phyloP scores from a whole-genome alignment of 768 basidiomycete species.

The Symmetrospora coprosmae region DNA sequence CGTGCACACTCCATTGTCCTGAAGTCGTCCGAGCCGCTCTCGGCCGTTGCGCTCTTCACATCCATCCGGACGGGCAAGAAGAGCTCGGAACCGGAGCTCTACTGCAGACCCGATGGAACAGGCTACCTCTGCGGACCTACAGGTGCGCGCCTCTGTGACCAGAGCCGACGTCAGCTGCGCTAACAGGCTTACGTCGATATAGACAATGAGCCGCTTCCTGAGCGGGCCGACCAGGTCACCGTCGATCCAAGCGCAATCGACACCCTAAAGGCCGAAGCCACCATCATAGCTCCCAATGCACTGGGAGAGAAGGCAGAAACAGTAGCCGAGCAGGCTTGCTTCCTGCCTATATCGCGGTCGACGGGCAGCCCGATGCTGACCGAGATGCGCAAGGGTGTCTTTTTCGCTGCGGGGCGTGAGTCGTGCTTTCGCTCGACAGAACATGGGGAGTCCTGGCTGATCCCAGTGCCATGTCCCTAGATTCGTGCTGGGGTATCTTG shows the following conservation, averaged over 20 bases:
- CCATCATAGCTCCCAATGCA: slow-evolving; percentile 35
- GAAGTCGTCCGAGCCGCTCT: slow-evolving; percentile 37
- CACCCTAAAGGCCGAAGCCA: slow-evolving; percentile 39
- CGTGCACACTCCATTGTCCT: slow-evolving; percentile 50
- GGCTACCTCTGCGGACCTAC: slow-evolving; percentile 66
- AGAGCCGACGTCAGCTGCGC: too few species aligned
- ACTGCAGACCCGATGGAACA: slow-evolving; percentile 36
- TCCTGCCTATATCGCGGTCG: slow-evolving; percentile 50
- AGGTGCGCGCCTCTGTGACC: too few species aligned
- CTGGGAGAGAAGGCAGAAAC: slow-evolving; percentile 42
- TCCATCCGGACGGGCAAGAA: slow-evolving; percentile 45
- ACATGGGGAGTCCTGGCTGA: neutral
- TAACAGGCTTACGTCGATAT: too few species aligned
- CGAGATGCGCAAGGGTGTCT: slow-evolving; percentile 49
- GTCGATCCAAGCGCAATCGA: slow-evolving; percentile 48
- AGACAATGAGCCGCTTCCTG: slow-evolving; percentile 58
- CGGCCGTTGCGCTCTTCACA: slow-evolving; percentile 71
- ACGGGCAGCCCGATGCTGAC: slow-evolving; percentile 60
- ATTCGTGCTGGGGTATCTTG: neutral
- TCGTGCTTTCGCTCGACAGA: too few species aligned
- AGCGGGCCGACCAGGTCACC: slow-evolving; percentile 55
- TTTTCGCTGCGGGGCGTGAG: slow-evolving; percentile 65
- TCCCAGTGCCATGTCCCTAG: neutral
- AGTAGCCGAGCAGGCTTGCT: slow-evolving; percentile 57
- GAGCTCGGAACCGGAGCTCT: slow-evolving; percentile 40